Base-by-base conservation (phyloP, 1,139 yeast species). In the Candida sp. region DNA sequence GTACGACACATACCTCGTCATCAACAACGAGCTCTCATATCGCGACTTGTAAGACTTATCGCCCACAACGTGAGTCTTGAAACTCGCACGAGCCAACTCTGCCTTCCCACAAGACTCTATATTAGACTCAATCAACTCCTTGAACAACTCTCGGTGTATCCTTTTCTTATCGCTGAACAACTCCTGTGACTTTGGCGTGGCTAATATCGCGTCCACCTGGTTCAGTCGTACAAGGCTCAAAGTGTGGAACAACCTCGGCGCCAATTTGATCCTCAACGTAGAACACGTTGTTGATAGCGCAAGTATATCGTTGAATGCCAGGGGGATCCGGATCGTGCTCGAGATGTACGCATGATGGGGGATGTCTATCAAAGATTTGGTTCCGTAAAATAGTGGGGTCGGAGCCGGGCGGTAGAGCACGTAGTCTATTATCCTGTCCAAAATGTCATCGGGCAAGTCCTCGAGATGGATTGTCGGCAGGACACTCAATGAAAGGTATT, bases 171-270 rank as follows among this genome's bases (percentile, higher is more conserved):
- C 66, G 33, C 73, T 69, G 51, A 59, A 70, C 23, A 53, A 38
- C 41, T 63, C 63, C 55, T 59, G 60, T 7, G 58, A 43, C 39
- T 53, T 56, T 11, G 74, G 72, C 22, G 54, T 57, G 1, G 62
- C 58, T 41, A 71, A 50, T 11, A 69, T 52, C 8, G 68, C 62
- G 57, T 72, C 76, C n/a, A 68, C 54, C 49, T 68, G 69, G 52
- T 69, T 69, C 31, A 51, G 50, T 32, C 76, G 51, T 4, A 71
- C 57, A 41, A 71, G 53, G 53, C 75, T 72, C 3, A 66, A 27
- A 9, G 53, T 54, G 7, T 50, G 50, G 47, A 69, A 71, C 32
- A 70, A 22, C 4, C 53, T 12, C 2, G 61, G 63, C 0, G 68
- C 71, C 5, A 69, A 48, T 17, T 56, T 51, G 11, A 46, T 49